A percentile compares a stretch with the other conserved stretches of the same genome.
phyloP scores from a whole-genome alignment of 2,329 filamentous ascomycete species.

The Cordyceps cicadae region DNA sequence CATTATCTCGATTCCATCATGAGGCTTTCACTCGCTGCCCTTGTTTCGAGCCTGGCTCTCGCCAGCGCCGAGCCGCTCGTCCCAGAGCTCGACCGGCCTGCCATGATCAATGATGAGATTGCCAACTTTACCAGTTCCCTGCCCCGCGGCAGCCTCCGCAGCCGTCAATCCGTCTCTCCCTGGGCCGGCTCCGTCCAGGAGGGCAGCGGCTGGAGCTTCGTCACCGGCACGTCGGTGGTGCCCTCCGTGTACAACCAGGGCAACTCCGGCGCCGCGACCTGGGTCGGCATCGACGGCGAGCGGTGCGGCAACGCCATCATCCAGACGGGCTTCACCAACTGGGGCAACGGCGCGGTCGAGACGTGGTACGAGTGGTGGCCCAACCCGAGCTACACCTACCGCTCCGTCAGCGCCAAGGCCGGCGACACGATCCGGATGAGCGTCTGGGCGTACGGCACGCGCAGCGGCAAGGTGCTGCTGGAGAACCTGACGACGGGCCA shows the following conservation, averaged over 20 bases:
- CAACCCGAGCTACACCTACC: slow-evolving; percentile 28
- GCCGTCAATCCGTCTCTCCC: neutral
- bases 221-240: neutral
- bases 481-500: slow-evolving; percentile 42
- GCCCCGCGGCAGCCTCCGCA: neutral
- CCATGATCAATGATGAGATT: neutral
- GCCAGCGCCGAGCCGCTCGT: neutral
- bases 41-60: neutral
- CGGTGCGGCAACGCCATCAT: slow-evolving; percentile 28
- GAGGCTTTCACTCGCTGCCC: neutral
- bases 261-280: slow-evolving; percentile 21
- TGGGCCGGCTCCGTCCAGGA: slow-evolving; percentile 1
- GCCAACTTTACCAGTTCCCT: slow-evolving; percentile 1
- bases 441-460: slow-evolving; percentile 16
- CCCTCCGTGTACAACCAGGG: neutral
- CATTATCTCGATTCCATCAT: neutral
- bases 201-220: neutral
- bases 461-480: slow-evolving; percentile 15
- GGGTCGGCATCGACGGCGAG: slow-evolving; percentile 35
- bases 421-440: slow-evolving; percentile 19
- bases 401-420: slow-evolving; percentile 16
- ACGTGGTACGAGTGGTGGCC: slow-evolving; percentile 36
- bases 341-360: slow-evolving; percentile 24
- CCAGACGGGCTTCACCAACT: slow-evolving; percentile 32
- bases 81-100: neutral